phyloP scores from a whole-genome alignment of 768 basidiomycete species.

The Lanmaoa pseudosensibilis region DNA sequence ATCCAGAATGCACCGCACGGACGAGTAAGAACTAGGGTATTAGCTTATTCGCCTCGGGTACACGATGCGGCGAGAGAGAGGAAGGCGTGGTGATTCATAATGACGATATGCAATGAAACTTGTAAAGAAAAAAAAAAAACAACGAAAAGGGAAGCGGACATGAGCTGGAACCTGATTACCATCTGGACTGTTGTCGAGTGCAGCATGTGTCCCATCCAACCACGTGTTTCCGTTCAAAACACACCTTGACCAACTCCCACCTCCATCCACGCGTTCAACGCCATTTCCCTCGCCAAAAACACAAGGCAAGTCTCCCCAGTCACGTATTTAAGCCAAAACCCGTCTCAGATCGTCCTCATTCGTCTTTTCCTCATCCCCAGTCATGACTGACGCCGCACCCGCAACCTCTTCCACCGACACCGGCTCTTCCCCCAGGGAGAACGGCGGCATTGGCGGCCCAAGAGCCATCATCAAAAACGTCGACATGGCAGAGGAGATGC shows the following conservation, averaged over 20 bases:
- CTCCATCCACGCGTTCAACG: constrained; percentile 17
- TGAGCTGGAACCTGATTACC: neutral
- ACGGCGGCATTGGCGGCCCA: constrained; percentile 41
- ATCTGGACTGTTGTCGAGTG: neutral
- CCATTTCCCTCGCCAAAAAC: constrained; percentile 20
- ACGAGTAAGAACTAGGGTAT: neutral
- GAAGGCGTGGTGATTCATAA: constrained; percentile 2
- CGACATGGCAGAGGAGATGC: constrained; percentile 97
- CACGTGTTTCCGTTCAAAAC: constrained; percentile 23
- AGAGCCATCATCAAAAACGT: constrained; percentile 96
- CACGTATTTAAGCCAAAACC: constrained; percentile 29
- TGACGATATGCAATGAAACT: neutral
- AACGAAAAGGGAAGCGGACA: neutral
- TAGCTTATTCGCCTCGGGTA: constrained; percentile 1
- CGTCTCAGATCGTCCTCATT: neutral
- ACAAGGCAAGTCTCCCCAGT: constrained; percentile 25
- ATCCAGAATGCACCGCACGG: neutral
- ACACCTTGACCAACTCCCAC: constrained; percentile 20
- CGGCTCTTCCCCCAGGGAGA: constrained; percentile 42
- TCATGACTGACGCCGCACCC: constrained; percentile 60
- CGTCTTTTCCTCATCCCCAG: constrained; percentile 1
- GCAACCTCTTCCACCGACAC: constrained; percentile 57
- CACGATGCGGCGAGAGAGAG: constrained; percentile 2
- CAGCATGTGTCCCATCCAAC: neutral
- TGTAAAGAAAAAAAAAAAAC: neutral